A percentile compares a stretch with the other conserved stretches of the same genome.
These are phyloP conservation scores for Lolium rigidum DNA, from an alignment of 176 grass and related monocot genomes.

Conservation along the genomic window DNA sequence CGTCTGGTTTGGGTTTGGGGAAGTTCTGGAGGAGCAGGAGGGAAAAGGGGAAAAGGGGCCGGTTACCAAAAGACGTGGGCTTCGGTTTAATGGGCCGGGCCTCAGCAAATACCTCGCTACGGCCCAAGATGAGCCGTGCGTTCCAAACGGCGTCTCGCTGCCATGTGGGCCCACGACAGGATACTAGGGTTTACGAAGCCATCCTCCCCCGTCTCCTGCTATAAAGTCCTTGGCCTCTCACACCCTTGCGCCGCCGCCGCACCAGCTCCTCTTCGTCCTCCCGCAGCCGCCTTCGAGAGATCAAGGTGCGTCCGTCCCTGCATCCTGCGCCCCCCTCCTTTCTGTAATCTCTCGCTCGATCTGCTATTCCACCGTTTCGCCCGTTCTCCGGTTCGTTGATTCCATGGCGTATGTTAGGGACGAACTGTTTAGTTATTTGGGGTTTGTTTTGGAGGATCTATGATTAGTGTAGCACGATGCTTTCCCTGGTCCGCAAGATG, in stretches of 20 bases:
- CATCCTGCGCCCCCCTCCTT: not conserved
- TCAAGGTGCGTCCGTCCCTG: conserved; percentile 31
- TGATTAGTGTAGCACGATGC: not conserved
- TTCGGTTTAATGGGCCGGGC: not conserved
- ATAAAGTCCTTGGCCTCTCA: not conserved
- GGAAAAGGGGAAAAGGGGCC: not conserved
- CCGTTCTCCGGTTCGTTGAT: not conserved
- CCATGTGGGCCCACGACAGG: not conserved
- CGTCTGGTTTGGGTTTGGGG: not conserved
- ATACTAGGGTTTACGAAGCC: conserved; percentile 46
- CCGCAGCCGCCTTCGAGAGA: conserved; percentile 29
- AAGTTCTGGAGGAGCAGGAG: not conserved
- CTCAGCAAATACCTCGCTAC: not conserved
- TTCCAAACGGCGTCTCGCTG: not conserved
- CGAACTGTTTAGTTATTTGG: not conserved
- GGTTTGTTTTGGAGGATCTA: not conserved
- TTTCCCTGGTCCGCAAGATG: not conserved
- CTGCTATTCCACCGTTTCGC: not conserved
- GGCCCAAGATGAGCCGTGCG: not conserved
- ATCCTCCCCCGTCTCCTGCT: not conserved
- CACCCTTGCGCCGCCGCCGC: conserved; percentile 42
- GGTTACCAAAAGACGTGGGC: not conserved
- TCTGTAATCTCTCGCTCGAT: not conserved
- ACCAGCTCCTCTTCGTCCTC: conserved; percentile 23
- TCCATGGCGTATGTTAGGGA: not conserved